Conservation (phyloP, 208 protist genomes). For the Acanthamoeba sp. region DNA sequence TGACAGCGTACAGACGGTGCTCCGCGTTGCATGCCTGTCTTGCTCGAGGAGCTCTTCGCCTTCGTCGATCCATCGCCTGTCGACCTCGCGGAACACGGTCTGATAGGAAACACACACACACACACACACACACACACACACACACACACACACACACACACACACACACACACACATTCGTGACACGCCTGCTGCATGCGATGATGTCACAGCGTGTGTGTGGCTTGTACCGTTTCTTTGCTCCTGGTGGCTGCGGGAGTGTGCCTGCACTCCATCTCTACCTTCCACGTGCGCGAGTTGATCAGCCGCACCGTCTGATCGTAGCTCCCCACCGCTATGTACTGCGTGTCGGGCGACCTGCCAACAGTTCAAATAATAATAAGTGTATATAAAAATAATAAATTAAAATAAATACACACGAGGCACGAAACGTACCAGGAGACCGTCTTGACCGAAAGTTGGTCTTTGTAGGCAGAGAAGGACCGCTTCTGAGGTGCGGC, state of each 20-base stretch:
- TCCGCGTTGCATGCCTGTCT: not conserved
- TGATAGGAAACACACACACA: not conserved
- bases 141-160: too few relatives aligned
- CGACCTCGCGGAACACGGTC: slow-evolving; percentile 32
- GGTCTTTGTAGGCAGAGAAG: slow-evolving; percentile 49
- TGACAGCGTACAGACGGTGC: not conserved
- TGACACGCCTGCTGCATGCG: not conserved
- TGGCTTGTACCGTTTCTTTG: not conserved
- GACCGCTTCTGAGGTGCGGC: slow-evolving; percentile 11
- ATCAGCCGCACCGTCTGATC: slow-evolving; percentile 24
- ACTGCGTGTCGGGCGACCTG: slow-evolving; percentile 62
- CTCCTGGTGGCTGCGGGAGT: not conserved
- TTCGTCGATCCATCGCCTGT: not conserved
- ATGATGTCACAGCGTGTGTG: too few relatives aligned
- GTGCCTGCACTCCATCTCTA: slow-evolving; percentile 55
- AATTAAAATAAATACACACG: not conserved
- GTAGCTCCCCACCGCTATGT: slow-evolving; percentile 69
- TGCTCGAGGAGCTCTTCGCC: not conserved
- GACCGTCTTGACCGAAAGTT: slow-evolving; percentile 37
- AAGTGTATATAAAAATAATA: too few relatives aligned
- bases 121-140: too few relatives aligned
- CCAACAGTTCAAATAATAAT: not conserved
- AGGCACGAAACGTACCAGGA: not conserved
- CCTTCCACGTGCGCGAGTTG: slow-evolving; percentile 61
- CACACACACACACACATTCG: too few relatives aligned